Base-by-base conservation (phyloP, 2,329 filamentous ascomycete species). In the Fusarium decemcellulare region DNA sequence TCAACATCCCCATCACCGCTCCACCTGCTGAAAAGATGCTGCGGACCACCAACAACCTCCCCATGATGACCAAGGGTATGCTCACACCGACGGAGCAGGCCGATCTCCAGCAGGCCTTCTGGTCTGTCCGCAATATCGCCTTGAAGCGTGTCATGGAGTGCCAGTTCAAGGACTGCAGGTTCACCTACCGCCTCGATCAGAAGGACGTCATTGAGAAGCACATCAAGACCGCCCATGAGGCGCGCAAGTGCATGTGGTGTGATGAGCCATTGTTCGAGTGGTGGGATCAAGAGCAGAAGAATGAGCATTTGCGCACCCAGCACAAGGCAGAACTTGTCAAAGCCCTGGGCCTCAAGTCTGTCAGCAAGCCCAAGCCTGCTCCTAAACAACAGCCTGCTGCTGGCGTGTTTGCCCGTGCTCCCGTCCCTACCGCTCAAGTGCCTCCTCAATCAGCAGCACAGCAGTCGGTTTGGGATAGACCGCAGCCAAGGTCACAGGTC, bases 31-130 rank as follows among this genome's bases (percentile, higher is more conserved):
- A 86, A 61, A 67, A 69, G 2, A 67, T 85, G 16, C 73, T 84
- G 47, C 74, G 74, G 11, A 80, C 76, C 0, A 73, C 76, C 1
- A 67, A 70, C 16, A 75, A 73, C 32, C 68, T 82, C 29, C 82
- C 83, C 2, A 76, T 78, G 47, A 70, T 82, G 15, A 78, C 77
- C 15, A 76, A 79, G 27, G 78, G 74, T 2, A 73, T 84, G 15
- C 70, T 84, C 57, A 86, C 83, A 0, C 78, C 79, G 0, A 80
- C 77, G 0, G 83, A 85, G 64, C 76, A 81, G 52, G 76, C 73
- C 3, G 69, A 75, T 6, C 72, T 85, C 1, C 80, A 84, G 36
- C 6, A 2, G 0, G 6, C 29, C 9, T 30, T 62, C 16, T 60
- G 52, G 43, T 8, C 52, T 0, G 14, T 60, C 6, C 68, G 72